These are phyloP conservation scores for Xylaria sp. DNA, from an alignment of 2,329 filamentous ascomycete species.

Conservation along the genomic window DNA sequence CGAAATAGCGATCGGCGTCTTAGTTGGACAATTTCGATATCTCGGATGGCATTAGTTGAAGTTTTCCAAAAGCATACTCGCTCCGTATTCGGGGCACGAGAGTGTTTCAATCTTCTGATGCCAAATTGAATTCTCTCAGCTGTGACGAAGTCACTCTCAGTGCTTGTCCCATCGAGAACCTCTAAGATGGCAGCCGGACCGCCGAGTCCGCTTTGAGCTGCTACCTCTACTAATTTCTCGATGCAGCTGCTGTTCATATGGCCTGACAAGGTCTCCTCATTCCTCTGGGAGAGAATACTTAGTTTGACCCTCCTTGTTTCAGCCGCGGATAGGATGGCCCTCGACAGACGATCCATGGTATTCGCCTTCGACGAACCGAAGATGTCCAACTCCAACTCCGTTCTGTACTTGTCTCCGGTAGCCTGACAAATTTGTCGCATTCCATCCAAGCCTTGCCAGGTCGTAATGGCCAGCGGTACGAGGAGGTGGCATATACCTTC, in stretches of 20 bases:
- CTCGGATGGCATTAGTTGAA: not conserved
- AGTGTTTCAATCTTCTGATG: not conserved
- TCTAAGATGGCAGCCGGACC: not conserved
- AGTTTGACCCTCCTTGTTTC: constrained; percentile 1
- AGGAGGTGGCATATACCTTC: constrained; percentile 1
- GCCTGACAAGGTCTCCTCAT: not conserved
- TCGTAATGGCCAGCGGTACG: not conserved
- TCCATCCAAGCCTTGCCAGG: constrained; percentile 9
- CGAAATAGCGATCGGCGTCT: not conserved
- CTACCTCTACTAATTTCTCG: not conserved
- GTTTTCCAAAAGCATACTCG: not conserved
- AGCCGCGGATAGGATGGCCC: constrained; percentile 3
- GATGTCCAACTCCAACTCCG: constrained; percentile 8
- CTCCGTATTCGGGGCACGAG: not conserved
- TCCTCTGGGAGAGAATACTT: not conserved
- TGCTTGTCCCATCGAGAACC: not conserved
- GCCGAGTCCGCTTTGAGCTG: constrained; percentile 4
- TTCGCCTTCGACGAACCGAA: not conserved
- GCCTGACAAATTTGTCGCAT: constrained; percentile 4
- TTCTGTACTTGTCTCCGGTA: not conserved
- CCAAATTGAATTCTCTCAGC: not conserved
- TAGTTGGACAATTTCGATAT: not conserved
- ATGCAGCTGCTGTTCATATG: constrained; percentile 3
- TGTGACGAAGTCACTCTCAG: not conserved
- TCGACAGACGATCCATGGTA: not conserved